Conservation (phyloP, 2,329 filamentous ascomycete genomes). For the Trichoderma atrobrunneum region DNA sequence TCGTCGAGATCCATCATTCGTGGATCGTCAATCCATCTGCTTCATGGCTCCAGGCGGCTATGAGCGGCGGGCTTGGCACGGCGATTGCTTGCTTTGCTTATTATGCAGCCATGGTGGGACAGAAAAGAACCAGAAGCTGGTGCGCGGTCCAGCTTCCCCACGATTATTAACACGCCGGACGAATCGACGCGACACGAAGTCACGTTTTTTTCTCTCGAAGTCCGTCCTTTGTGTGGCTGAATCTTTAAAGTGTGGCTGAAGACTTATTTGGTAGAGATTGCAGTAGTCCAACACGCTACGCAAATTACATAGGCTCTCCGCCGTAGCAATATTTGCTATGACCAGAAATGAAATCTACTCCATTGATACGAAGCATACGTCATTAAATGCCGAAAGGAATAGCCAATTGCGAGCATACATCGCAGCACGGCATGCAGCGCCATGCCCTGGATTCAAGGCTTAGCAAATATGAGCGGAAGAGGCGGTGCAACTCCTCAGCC, state of each 20-base stretch:
- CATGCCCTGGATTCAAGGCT: background rate
- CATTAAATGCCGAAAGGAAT: background rate
- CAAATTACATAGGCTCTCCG: background rate
- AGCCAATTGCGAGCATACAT: background rate
- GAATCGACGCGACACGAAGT: conserved; percentile 29
- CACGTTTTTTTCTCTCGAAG: conserved; percentile 27
- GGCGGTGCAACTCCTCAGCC: conserved; percentile 10
- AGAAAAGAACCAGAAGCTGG: background rate
- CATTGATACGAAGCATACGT: background rate
- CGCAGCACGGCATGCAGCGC: background rate
- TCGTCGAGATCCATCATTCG: conserved; percentile 48
- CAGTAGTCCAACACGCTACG: background rate
- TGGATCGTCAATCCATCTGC: conserved; percentile 18
- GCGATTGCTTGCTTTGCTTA: background rate
- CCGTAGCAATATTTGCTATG: background rate
- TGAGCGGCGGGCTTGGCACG: background rate
- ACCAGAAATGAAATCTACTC: background rate
- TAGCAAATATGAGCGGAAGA: background rate
- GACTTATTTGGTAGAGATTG: background rate
- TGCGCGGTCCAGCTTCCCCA: background rate
- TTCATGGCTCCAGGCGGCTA: conserved; percentile 20
- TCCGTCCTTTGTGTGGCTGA: background rate
- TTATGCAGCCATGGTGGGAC: background rate
- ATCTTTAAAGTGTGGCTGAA: background rate
- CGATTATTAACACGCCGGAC: background rate